Evolutionary conservation across 1,139 yeast genomes (phyloP), one percentile per base, ranked within the genome.

Genomic region (Geotrichum aggregatum): DNA sequence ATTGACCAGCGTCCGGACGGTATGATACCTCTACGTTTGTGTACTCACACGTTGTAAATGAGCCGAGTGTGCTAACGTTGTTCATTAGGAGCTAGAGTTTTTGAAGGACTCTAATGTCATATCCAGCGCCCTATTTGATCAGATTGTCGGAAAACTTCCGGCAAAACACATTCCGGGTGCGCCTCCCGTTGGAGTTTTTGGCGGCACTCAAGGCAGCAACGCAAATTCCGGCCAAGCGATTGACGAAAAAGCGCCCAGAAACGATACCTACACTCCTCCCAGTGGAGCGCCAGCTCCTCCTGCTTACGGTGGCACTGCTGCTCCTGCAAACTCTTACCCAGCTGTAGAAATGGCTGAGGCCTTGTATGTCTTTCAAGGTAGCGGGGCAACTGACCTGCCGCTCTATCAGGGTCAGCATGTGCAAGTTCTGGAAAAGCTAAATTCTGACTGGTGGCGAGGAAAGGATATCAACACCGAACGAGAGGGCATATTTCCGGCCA

Each of bases 371-470:
- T 89, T 82, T 67, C 69, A 68, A 6, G 77, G 84, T 0, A 85
- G 81, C 60, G 88, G 87, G 65, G 73, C 79, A 0, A 92, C 83
- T 40, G 98, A 92, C 67, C 71, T 92, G 63, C 69, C 68, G 5
- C 74, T 92, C 45, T 65, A 61, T 46, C 76, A 73, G 47, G 97
- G 94, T 47, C 92, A 84, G 58, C 80, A 77, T 63, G 68, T 92
- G 51, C 78, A 78, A 38, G 78, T 92, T 6, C 57, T 79, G 4
- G 96, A 89, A 65, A 87, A 81, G 65, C 76, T 85, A 55, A 87
- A 94, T 19, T 77, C 78, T 39, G 94, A 89, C 66, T 91, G 98
- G 98, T 89, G 94, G 88, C 84, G 80, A 66, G 98, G 98, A 42
- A 73, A 74, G 22, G 71, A 74, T 54, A 59, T 68, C 39, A 66